Evolutionary conservation across 495 filamentous ascomycete species (phyloP).

Genomic region (Penicillium mononematosum): DNA sequence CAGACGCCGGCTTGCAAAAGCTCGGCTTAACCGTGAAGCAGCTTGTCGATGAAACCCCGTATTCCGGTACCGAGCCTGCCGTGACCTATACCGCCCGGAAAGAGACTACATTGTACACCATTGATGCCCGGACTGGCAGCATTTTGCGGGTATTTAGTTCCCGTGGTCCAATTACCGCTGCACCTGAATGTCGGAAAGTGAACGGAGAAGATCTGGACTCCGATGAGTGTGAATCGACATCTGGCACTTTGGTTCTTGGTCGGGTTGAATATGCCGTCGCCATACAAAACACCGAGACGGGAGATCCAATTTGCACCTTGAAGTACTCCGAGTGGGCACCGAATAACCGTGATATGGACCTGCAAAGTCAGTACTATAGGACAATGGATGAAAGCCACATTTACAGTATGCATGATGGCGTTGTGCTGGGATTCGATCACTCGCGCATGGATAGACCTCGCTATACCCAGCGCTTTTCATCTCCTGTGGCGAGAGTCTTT

Average conservation of each 20-base stretch:
- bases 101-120: constrained; percentile 73
- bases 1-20: constrained; percentile 58
- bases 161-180: constrained; percentile 49
- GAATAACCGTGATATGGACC: constrained; percentile 86
- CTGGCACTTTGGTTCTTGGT: constrained; percentile 72
- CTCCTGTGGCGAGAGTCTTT: constrained; percentile 87
- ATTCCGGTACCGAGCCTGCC: constrained; percentile 63
- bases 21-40: constrained; percentile 76
- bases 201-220: constrained; percentile 62
- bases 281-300: constrained; percentile 74
- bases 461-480: constrained; percentile 68
- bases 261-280: constrained; percentile 83
- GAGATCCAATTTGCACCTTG: constrained; percentile 79
- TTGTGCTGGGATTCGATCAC: constrained; percentile 76
- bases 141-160: constrained; percentile 66
- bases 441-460: constrained; percentile 52
- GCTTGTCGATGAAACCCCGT: constrained; percentile 68
- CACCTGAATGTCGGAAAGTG: constrained; percentile 51
- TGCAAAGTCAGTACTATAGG: constrained; percentile 72
- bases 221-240: constrained; percentile 70
- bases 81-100: constrained; percentile 80
- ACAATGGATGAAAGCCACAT: constrained; percentile 89
- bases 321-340: constrained; percentile 94
- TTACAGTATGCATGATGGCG: constrained; percentile 83
- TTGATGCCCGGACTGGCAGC: constrained; percentile 80